Evolutionary conservation across 2,329 filamentous ascomycete species (phyloP), one percentile per base, ranked within the genome.

Genomic region (Hymenoscyphus fructigenus): DNA sequence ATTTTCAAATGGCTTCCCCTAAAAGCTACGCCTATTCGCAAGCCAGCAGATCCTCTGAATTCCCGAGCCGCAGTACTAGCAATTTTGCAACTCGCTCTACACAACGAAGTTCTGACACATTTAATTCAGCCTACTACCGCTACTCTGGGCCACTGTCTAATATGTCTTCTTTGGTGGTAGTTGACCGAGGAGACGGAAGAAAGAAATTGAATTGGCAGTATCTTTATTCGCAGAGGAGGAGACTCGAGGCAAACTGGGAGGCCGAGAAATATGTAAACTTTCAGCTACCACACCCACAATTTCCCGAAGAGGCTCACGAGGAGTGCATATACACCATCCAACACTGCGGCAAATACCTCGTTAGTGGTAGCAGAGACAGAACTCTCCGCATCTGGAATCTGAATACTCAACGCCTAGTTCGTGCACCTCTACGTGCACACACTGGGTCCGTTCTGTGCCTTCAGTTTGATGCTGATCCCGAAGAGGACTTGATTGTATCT

Each of bases 301-400:
- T 93, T 72, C 87, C 88, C 0, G 84, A 91, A 36, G 94, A 98
- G 75, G 92, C 91, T 0, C 95, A 99, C 75, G 84, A 83, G 23
- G 94, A 98, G 75, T 98, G 93, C 76, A 93, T 99, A 14, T 99
- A 99, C 77, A 94, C 92, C 1, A 88, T 99, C 61, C 94, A 99
- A 76, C 96, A 94, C 74, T 90, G 90, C 62, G 84, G 89, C 1
- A 89, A 92, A 68, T 95, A 90, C 76, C 84, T 99, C 10, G 94
- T 98, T 59, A 98, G 93, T 74, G 95, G 95, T 17, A 98, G 94
- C 73, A 86, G 95, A 61, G 95, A 99, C 75, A 88, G 86, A 69
- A 92, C 91, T 0, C 85, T 99, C 69, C 88, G 94, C 50, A 89
- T 97, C 59, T 99, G 95, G 95, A 88, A 96, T 75, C 81, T 98